Percentiles rank a stretch among this genome's conserved stretches.
Evolutionary conservation across 768 basidiomycete genomes (phyloP).

Genomic region (Collybiopsis luxurians): DNA sequence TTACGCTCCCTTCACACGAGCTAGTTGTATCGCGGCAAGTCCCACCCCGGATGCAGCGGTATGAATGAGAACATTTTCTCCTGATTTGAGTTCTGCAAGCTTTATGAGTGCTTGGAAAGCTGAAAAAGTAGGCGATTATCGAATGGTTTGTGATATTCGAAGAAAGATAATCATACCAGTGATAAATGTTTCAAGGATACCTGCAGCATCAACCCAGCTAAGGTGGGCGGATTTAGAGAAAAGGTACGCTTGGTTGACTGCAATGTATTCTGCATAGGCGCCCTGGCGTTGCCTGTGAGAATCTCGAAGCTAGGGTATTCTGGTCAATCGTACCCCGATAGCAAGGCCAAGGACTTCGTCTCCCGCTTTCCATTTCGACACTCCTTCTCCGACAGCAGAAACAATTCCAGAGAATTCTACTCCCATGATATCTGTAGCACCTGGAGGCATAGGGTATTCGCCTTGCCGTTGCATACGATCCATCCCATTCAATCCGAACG

Average conservation of each 20-base stretch:
- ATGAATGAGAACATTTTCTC: conserved; percentile 81
- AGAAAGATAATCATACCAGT: conserved; percentile 53
- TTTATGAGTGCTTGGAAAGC: conserved; percentile 66
- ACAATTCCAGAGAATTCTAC: conserved; percentile 83
- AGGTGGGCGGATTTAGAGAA: conserved; percentile 72
- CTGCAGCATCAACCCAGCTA: conserved; percentile 82
- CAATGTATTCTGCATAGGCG: conserved; percentile 87
- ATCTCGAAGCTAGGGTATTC: background rate
- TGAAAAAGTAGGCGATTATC: conserved; percentile 13
- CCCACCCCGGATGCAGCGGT: conserved; percentile 92
- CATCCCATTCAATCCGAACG: conserved; percentile 88
- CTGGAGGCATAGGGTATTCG: conserved; percentile 75
- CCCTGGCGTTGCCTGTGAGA: conserved; percentile 45
- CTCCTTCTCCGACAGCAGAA: conserved; percentile 47
- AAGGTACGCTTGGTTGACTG: conserved; percentile 60
- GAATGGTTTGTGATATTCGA: background rate
- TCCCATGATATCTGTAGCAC: conserved; percentile 72
- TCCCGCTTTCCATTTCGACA: conserved; percentile 53
- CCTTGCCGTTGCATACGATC: conserved; percentile 74
- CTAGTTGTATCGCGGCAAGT: conserved; percentile 85
- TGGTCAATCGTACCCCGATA: conserved; percentile 58
- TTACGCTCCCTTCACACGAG: conserved; percentile 70
- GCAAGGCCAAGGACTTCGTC: conserved; percentile 83
- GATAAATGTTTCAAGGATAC: conserved; percentile 83
- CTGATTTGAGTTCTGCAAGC: conserved; percentile 63